Conservation (phyloP, 1,139 yeast genomes). For the Taiozyma sp. region DNA sequence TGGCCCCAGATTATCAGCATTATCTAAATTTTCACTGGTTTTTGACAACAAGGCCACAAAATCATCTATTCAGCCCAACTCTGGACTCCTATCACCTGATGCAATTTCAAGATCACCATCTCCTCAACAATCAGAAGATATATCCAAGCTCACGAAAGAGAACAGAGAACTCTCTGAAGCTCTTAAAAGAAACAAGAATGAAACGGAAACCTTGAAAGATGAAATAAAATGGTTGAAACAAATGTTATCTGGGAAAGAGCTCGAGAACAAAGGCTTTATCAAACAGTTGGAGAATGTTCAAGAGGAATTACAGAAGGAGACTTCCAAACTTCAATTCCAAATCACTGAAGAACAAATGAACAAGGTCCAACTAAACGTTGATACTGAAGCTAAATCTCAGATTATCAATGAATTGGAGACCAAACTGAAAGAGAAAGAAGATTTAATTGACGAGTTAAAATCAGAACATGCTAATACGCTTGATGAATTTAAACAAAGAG, state of each 20-base stretch:
- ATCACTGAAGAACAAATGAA: conserved; percentile 13
- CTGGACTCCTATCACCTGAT: background rate
- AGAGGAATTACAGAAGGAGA: conserved; percentile 14
- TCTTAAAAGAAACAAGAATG: conserved; percentile 10
- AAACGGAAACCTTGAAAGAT: conserved; percentile 10
- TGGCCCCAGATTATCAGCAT: conserved; percentile 8
- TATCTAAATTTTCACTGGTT: conserved; percentile 9
- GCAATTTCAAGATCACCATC: conserved; percentile 7
- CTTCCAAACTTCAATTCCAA: conserved; percentile 10
- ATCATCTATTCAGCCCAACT: background rate
- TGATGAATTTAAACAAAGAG: background rate
- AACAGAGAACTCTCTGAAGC: conserved; percentile 10
- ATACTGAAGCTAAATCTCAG: background rate
- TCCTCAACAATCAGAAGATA: conserved; percentile 6
- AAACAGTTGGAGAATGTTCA: conserved; percentile 19
- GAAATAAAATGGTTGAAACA: conserved; percentile 27
- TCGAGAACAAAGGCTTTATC: conserved; percentile 27
- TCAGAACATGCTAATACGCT: background rate
- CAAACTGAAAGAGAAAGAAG: background rate
- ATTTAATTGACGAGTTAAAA: background rate
- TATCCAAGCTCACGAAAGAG: conserved; percentile 9
- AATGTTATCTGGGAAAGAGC: conserved; percentile 30
- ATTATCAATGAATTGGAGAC: background rate
- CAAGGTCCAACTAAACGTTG: background rate
- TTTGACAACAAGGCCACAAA: background rate